Evolutionary conservation across 495 filamentous ascomycete species (phyloP), one percentile per base, ranked within the genome.

Genomic region (Penicillium egyptiacum): DNA sequence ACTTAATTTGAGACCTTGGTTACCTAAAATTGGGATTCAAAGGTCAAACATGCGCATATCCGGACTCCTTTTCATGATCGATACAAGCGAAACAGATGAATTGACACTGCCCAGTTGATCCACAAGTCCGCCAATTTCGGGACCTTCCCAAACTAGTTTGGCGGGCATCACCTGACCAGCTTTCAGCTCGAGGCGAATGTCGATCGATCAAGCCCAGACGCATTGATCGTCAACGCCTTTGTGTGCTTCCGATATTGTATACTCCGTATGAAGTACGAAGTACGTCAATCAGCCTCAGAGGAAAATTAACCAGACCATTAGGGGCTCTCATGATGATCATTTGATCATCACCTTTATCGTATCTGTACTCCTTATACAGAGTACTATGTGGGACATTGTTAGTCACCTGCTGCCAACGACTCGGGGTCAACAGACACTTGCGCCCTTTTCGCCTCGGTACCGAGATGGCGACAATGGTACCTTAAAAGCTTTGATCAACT

Each of bases 131-230:
- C 35, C 23, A 25, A 42, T 31, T 43, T 39, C 17, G 39, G 39
- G 23, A 52, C 53, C 43, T 55, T 55, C 53, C 53, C 53, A 55
- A 55, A 46, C 0, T 16, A 25, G 53, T 33, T 22, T 54, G 20
- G 41, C 8, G 26, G 1, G 11, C n/a, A 55, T 54, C 41, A 44
- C 31, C 30, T 45, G 53, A 47, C 20, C 30, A 23, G 9, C 31
- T 23, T 47, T 39, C 53, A 55, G 42, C 42, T 55, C 22, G 23
- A 25, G 30, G 43, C 14, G 44, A 17, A 11, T 43, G 50, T 28
- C 16, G 53, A 55, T 55, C 53, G 9, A 33, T 44, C 19, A 9
- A 54, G 53, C 28, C 53, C 20, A 55, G 53, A 47, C 22, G 33
- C 33, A 14, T 25, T 46, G 53, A 55, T 55, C 53, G 42, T 19